Evolutionary conservation across 1,284 basidiomycete species (phyloP).

Genomic region (Coniferiporia weirii): DNA sequence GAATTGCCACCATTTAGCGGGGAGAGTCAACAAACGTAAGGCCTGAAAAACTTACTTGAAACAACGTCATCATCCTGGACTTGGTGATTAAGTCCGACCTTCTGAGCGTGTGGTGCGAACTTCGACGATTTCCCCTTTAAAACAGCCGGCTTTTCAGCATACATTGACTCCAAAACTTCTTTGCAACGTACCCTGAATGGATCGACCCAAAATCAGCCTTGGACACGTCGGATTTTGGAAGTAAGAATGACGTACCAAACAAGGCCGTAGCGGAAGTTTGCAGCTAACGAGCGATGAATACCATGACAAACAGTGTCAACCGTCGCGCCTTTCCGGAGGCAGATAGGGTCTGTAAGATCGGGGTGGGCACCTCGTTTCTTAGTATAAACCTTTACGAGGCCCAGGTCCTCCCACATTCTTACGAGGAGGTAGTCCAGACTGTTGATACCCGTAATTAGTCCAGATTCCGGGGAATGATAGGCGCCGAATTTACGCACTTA

Average conservation of each 20-base stretch:
- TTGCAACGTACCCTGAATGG: slow-evolving; percentile 1
- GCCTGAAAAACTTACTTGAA: slow-evolving; percentile 59
- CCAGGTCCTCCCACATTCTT: slow-evolving; percentile 84
- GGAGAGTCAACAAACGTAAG: neutral
- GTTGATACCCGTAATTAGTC: slow-evolving; percentile 13
- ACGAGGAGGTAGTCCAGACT: slow-evolving; percentile 88
- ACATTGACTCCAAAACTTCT: neutral
- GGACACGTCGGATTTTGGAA: neutral
- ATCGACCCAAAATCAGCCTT: neutral
- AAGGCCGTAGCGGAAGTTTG: slow-evolving; percentile 90
- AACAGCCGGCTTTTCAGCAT: neutral
- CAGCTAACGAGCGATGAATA: slow-evolving; percentile 83
- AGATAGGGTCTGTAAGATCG: slow-evolving; percentile 90
- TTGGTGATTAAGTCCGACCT: slow-evolving; percentile 83
- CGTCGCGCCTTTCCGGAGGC: slow-evolving; percentile 86
- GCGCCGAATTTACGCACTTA: slow-evolving; percentile 48
- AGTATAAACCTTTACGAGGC: slow-evolving; percentile 90
- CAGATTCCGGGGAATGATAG: neutral
- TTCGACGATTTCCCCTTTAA: slow-evolving; percentile 81
- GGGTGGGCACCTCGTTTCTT: slow-evolving; percentile 95
- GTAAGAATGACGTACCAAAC: slow-evolving; percentile 60
- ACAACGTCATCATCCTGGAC: slow-evolving; percentile 95
- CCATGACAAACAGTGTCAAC: slow-evolving; percentile 93
- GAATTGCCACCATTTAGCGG: neutral
- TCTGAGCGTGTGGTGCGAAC: slow-evolving; percentile 90